phyloP scores from a whole-genome alignment of 1,284 basidiomycete species.

The Cutaneotrichosporon mucoides region DNA sequence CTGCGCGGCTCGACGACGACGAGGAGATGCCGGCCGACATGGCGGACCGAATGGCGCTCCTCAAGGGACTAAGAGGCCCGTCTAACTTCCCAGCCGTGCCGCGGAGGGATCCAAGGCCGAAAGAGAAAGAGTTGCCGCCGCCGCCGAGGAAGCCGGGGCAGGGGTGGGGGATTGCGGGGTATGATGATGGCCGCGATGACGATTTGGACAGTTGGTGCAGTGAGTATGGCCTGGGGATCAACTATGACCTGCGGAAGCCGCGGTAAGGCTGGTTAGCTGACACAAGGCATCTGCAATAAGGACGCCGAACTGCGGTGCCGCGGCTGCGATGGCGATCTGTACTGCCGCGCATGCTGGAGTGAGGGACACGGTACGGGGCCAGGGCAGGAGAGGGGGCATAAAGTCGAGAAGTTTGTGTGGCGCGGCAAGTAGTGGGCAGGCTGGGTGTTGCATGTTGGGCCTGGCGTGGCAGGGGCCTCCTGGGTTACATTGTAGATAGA shows the following conservation, averaged over 20 bases:
- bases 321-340: constrained; percentile 43
- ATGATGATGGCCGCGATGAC: constrained; percentile 31
- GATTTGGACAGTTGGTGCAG: constrained; percentile 45
- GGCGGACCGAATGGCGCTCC: constrained; percentile 23
- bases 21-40: constrained; percentile 23
- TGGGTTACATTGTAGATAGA: too few species aligned
- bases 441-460: too few species aligned
- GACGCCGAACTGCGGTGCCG: constrained; percentile 40
- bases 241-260: too few species aligned
- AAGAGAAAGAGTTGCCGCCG: constrained; percentile 7
- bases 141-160: constrained; percentile 21
- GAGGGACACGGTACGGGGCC: constrained; percentile 16
- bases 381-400: constrained; percentile 7
- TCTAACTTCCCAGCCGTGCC: constrained; percentile 19
- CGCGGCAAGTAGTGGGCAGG: not conserved
- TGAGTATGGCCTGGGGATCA: constrained; percentile 33
- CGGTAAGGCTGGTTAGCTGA: too few species aligned
- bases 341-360: constrained; percentile 40
- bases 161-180: constrained; percentile 38
- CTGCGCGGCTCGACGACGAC: not conserved
- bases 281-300: constrained; percentile 42
- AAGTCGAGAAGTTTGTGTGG: constrained; percentile 13
- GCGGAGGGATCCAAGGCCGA: constrained; percentile 2
- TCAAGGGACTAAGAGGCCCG: constrained; percentile 29
- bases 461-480: too few species aligned